Evolutionary conservation across 164 flowering plant species (phyloP).

Genomic region (Chimonanthus salicifolius): DNA sequence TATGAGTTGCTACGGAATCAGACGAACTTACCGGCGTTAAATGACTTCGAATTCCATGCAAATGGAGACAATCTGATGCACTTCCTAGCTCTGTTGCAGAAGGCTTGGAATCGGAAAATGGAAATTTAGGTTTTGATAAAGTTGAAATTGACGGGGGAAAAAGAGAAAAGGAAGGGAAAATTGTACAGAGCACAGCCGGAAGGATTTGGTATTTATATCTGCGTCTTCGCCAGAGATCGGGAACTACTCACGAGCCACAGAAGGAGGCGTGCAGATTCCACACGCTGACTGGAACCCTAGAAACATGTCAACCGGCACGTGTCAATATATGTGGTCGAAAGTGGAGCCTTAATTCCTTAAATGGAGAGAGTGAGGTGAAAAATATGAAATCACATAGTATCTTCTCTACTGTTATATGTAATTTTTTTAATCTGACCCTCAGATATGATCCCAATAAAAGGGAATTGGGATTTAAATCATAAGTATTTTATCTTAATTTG

Average conservation of each 20-base stretch:
- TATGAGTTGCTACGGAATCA: neutral
- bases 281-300: slow-evolving; percentile 11
- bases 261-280: slow-evolving; percentile 8
- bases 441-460: no score
- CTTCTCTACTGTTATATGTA: neutral
- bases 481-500: no score
- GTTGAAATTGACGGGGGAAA: slow-evolving; percentile 10
- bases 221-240: slow-evolving; percentile 9
- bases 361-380: neutral
- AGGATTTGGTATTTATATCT: neutral
- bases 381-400: no score
- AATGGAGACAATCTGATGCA: neutral
- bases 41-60: neutral
- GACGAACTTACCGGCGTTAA: slow-evolving; percentile 6
- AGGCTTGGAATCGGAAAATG: slow-evolving; percentile 19
- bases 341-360: neutral
- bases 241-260: slow-evolving; percentile 5
- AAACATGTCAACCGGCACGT: slow-evolving; percentile 12
- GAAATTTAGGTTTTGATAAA: slow-evolving; percentile 26
- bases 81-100: neutral
- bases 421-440: no score
- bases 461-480: no score
- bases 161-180: neutral
- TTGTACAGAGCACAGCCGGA: neutral
- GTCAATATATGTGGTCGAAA: neutral